phyloP scores from a whole-genome alignment of 352 stramenopile genomes.

The Blastocystis sp. region DNA sequence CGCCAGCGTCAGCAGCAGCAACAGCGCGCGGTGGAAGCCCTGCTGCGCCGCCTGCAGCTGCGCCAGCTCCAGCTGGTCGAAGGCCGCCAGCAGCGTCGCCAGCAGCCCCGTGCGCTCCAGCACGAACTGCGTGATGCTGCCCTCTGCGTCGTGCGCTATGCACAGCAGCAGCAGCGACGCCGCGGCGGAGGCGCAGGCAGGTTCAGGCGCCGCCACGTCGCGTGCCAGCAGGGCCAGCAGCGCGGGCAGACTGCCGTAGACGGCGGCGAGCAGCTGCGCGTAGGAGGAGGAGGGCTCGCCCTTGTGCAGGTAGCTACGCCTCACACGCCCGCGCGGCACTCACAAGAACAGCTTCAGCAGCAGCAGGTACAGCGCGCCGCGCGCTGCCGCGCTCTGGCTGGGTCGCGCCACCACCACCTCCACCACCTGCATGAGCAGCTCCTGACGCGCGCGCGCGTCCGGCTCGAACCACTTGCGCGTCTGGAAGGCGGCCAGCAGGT shows the following conservation, averaged over 20 bases:
- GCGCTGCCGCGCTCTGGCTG: neutral
- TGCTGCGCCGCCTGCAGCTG: neutral
- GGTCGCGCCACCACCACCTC: neutral
- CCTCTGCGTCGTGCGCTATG: neutral
- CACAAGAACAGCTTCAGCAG: conserved; percentile 16
- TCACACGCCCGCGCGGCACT: neutral
- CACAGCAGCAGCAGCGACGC: neutral
- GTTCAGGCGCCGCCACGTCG: neutral
- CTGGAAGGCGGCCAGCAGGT: neutral
- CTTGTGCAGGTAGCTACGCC: conserved; percentile 11
- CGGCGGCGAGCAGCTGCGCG: neutral
- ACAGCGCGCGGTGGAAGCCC: neutral
- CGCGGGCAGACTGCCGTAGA: neutral
- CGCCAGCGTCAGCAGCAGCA: neutral
- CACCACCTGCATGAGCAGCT: neutral
- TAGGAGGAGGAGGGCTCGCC: neutral
- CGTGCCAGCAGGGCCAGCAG: neutral
- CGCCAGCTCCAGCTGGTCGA: neutral
- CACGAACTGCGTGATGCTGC: neutral
- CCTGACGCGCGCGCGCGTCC: neutral
- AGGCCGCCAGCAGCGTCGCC: neutral
- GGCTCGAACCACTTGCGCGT: neutral
- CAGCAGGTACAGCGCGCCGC: neutral
- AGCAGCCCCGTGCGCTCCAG: neutral
- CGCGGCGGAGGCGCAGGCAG: neutral